Evolutionary conservation across 345 rosid species (phyloP), one percentile per base, ranked within the genome.

Genomic region (Hevea brasiliensis): DNA sequence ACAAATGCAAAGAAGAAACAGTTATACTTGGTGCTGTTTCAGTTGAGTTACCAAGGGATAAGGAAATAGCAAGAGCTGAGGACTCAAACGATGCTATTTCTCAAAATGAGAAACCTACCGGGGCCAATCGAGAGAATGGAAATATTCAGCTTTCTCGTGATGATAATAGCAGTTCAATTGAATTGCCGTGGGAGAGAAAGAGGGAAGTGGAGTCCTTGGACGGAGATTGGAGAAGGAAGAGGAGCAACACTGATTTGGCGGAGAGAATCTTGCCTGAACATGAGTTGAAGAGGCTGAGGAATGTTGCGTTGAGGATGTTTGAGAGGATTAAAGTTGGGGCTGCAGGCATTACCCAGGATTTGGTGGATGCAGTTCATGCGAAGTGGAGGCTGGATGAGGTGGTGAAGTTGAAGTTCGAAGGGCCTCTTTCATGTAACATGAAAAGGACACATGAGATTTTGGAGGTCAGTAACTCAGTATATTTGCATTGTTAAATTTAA

Each of bases 381-480:
- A 89, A 86, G 65, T 92, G 97, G 98, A 88, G 79, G 79, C 71
- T 78, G 76, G 91, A 90, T 84, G 97, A 90, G 81, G 90, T 94
- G 65, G 92, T 92, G 68, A 94, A 92, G 84, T 80, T 92, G 79
- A 94, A 89, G 85, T 90, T 92, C 74, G 82, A 81, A 67, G 89
- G 80, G 77, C 90, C 97, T 44, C 87, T 69, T 74, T 82, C 97
- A 7, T 85, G 81, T 62, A 84, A 92, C 76, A 94, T 94, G 98
- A 94, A 81, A 85, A 88, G 91, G 79, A 84, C 93, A 61, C 97
- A 92, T 40, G 87, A 89, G 75, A 77, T 76, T 47, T 73, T 94
- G 78, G 97, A 94, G 97, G 98, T 94, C 60, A 78, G 94, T 71
- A 94, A 96, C 97, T 94, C 60, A 78, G 94, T 71, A 66, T 70